These are phyloP conservation scores for Epichloe coenophiala DNA, from an alignment of 2,329 filamentous ascomycete species.

Conservation along the genomic window DNA sequence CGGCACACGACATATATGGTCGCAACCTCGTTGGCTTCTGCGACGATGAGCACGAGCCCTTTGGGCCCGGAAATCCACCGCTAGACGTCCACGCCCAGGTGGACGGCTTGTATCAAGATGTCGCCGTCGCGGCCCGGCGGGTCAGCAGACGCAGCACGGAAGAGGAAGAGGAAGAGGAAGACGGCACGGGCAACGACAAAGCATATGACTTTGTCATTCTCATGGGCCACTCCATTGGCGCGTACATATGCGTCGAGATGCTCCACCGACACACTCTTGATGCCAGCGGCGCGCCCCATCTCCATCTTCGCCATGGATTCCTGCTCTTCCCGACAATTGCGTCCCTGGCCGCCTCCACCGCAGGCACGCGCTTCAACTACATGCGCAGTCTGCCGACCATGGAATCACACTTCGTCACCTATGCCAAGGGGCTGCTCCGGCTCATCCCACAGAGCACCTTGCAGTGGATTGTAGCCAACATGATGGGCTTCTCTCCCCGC, in stretches of 20 bases:
- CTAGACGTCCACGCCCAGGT: conserved; percentile 43
- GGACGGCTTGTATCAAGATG: conserved; percentile 24
- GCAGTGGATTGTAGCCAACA: conserved; percentile 25
- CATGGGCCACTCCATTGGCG: conserved; percentile 61
- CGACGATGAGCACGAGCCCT: conserved; percentile 36
- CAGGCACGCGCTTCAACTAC: conserved; percentile 33
- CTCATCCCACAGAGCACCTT: conserved; percentile 27
- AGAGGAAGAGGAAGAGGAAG: background rate
- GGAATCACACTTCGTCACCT: conserved; percentile 24
- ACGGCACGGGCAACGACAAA: conserved; percentile 15
- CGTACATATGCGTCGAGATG: conserved; percentile 58
- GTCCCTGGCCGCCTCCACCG: conserved; percentile 52
- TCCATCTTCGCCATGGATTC: conserved; percentile 39
- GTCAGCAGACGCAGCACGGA: background rate
- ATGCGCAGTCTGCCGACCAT: conserved; percentile 30
- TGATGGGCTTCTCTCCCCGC: conserved; percentile 34
- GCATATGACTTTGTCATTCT: conserved; percentile 48
- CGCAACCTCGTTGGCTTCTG: conserved; percentile 45
- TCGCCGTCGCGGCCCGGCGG: conserved; percentile 18
- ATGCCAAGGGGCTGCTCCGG: conserved; percentile 28
- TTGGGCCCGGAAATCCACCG: conserved; percentile 26
- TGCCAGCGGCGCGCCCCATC: conserved; percentile 18
- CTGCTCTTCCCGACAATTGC: conserved; percentile 63
- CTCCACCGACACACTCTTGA: conserved; percentile 40
- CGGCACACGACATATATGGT: conserved; percentile 41